Evolutionary conservation across 345 rosid genomes (phyloP).

Genomic region (Aquilaria malaccensis): DNA sequence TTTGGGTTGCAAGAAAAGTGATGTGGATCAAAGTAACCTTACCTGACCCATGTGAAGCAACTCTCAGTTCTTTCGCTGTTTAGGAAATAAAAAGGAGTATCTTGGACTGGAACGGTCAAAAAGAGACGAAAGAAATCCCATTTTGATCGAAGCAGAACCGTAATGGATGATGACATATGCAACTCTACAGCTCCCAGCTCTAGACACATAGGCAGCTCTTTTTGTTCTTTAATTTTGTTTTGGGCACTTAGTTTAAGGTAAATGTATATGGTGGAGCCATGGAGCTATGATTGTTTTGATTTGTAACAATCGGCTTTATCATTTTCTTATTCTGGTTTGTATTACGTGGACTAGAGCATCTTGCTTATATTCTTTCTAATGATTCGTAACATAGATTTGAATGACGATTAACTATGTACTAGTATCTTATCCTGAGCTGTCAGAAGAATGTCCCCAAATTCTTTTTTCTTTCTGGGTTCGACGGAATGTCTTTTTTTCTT

Average conservation of each 20-base stretch:
- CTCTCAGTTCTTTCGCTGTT: constrained; percentile 10
- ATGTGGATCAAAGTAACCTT: constrained; percentile 11
- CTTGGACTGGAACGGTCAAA: constrained; percentile 38
- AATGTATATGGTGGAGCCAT: constrained; percentile 15
- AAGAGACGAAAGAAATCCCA: constrained; percentile 18
- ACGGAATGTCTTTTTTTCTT: too few relatives aligned
- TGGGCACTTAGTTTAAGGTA: constrained; percentile 13
- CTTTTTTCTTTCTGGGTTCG: too few relatives aligned
- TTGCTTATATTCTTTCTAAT: too few relatives aligned
- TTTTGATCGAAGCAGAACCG: constrained; percentile 9
- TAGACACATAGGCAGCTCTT: constrained; percentile 7
- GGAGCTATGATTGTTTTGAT: constrained; percentile 19
- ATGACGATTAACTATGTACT: too few relatives aligned
- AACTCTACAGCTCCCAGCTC: not conserved
- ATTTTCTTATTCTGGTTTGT: constrained; percentile 10
- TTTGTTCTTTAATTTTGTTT: constrained; percentile 6
- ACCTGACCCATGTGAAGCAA: constrained; percentile 20
- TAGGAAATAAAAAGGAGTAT: constrained; percentile 17
- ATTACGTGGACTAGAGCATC: not conserved
- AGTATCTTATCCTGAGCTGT: too few relatives aligned
- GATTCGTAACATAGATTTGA: too few relatives aligned
- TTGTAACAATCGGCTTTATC: constrained; percentile 14
- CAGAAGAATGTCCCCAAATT: too few relatives aligned
- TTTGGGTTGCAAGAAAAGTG: constrained; percentile 22
- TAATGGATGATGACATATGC: constrained; percentile 8